Evolutionary conservation across 2,329 filamentous ascomycete species (phyloP).

Genomic region (Neocatenulostroma microsporum): DNA sequence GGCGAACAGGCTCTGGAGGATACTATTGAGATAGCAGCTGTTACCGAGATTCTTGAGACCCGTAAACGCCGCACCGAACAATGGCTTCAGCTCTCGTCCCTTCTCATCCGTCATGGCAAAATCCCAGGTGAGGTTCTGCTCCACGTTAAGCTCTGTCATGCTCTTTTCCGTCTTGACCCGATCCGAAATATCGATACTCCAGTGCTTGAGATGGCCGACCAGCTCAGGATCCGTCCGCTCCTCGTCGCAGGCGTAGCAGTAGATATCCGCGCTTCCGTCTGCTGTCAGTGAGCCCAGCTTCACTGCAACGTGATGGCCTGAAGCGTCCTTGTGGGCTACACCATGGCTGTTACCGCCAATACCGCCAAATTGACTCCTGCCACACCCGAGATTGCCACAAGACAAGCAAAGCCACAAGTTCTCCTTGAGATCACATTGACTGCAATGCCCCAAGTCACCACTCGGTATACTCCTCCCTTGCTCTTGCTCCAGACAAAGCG

Average conservation of each 20-base stretch:
- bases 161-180: conserved; percentile 97
- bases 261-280: conserved; percentile 89
- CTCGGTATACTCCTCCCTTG: conserved; percentile 61
- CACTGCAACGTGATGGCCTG: conserved; percentile 79
- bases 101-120: conserved; percentile 95
- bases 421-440: conserved; percentile 77
- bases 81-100: conserved; percentile 73
- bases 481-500: conserved; percentile 69
- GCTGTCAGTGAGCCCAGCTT: conserved; percentile 96
- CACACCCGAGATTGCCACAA: conserved; percentile 91
- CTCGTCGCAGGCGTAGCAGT: conserved; percentile 93
- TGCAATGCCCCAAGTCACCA: conserved; percentile 75
- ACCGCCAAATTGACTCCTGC: conserved; percentile 84
- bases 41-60: conserved; percentile 94
- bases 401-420: conserved; percentile 95
- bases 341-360: conserved; percentile 89
- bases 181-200: conserved; percentile 89
- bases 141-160: conserved; percentile 94
- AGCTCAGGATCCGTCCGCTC: conserved; percentile 80
- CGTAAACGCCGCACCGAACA: conserved; percentile 81
- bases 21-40: conserved; percentile 92
- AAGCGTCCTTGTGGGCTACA: conserved; percentile 65
- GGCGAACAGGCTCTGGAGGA: conserved; percentile 83
- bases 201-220: conserved; percentile 73
- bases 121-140: conserved; percentile 92